These are phyloP conservation scores for Agaricales sp. DNA, from an alignment of 1,284 basidiomycete genomes.

Conservation along the genomic window DNA sequence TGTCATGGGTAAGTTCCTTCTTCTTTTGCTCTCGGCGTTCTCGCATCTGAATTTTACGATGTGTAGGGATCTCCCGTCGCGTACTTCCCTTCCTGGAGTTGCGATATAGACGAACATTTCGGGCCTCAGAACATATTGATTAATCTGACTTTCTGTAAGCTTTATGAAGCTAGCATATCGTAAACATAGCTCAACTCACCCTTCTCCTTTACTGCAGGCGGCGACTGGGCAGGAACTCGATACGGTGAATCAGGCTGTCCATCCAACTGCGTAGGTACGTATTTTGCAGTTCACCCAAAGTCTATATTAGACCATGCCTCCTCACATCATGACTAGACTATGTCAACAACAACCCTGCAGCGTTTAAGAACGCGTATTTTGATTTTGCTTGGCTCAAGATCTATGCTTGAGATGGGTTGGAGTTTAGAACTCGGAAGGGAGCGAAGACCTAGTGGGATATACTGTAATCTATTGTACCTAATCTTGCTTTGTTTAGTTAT, in stretches of 20 bases:
- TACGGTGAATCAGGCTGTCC: constrained; percentile 38
- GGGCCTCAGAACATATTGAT: constrained; percentile 52
- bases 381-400: constrained; percentile 43
- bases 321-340: constrained; percentile 35
- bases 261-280: constrained; percentile 37
- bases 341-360: constrained; percentile 53
- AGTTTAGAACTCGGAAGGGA: too few species aligned
- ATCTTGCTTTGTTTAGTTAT: too few species aligned
- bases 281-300: neutral
- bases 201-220: constrained; percentile 22
- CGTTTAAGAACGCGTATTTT: constrained; percentile 60
- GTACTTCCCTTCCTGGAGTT: constrained; percentile 42
- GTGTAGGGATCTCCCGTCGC: constrained; percentile 35
- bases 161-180: constrained; percentile 17
- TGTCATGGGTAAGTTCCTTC: constrained; percentile 18
- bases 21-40: neutral
- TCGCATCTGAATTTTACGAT: neutral
- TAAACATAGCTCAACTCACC: neutral
- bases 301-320: neutral
- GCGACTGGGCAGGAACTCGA: constrained; percentile 46
- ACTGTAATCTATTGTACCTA: too few species aligned
- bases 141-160: constrained; percentile 38
- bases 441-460: too few species aligned
- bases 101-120: constrained; percentile 40
- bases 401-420: constrained; percentile 19